Evolutionary conservation across 208 protist genomes (phyloP).

Genomic region (Trypanosoma conorhini): DNA sequence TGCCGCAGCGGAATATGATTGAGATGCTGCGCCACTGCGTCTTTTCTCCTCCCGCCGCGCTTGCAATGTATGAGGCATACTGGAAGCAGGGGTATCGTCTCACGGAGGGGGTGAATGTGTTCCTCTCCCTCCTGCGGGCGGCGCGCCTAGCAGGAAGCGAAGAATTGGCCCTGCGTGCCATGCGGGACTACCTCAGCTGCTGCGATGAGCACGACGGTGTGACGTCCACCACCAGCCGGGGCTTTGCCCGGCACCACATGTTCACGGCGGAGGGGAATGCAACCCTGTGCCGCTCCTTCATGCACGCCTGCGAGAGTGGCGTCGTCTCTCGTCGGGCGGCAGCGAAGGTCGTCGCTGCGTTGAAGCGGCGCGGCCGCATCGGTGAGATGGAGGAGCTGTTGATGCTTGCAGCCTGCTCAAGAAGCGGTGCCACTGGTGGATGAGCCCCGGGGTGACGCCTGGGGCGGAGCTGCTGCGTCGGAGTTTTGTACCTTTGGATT

Average conservation of each 20-base stretch:
- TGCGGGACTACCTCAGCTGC: constrained; percentile 49
- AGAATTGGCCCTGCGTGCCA: constrained; percentile 39
- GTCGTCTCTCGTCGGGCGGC: constrained; percentile 37
- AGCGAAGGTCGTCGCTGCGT: constrained; percentile 32
- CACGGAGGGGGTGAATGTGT: constrained; percentile 61
- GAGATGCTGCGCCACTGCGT: constrained; percentile 57
- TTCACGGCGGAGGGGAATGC: constrained; percentile 49
- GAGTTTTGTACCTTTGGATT: too few relatives aligned
- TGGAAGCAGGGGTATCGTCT: constrained; percentile 49
- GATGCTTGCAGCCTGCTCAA: constrained; percentile 29
- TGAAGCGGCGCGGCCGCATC: constrained; percentile 33
- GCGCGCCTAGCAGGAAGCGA: constrained; percentile 38
- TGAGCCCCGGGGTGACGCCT: not conserved
- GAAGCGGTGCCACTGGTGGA: not conserved
- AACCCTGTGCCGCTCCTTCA: constrained; percentile 53
- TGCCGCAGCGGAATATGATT: constrained; percentile 56
- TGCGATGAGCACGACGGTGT: constrained; percentile 21
- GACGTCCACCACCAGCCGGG: not conserved
- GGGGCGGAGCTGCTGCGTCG: too few relatives aligned
- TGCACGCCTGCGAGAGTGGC: constrained; percentile 33
- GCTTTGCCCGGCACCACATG: not conserved
- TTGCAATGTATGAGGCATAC: constrained; percentile 48
- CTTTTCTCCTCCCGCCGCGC: constrained; percentile 31
- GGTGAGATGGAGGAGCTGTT: constrained; percentile 78
- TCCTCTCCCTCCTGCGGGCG: constrained; percentile 64